Conservation (phyloP, 1,139 yeast species). For the Taphrina wiesneri region DNA sequence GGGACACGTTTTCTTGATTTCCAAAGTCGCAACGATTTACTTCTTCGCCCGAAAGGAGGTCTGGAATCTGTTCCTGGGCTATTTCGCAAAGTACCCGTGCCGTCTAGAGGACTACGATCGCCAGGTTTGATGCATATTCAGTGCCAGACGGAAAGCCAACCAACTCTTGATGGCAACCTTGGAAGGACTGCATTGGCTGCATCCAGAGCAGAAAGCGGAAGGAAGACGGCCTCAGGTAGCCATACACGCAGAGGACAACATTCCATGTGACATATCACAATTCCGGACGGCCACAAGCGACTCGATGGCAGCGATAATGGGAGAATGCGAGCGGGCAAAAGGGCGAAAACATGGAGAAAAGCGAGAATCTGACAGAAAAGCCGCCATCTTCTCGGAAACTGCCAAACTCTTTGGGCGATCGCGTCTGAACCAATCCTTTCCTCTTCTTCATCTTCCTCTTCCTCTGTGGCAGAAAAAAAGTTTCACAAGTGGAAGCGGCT, state of each 20-base stretch:
- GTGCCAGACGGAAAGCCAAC: too few relatives aligned
- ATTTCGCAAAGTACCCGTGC: too few relatives aligned
- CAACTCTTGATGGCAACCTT: too few relatives aligned
- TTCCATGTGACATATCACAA: not conserved
- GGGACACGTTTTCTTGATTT: too few relatives aligned
- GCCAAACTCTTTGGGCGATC: not conserved
- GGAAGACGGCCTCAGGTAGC: not conserved
- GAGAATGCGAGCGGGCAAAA: not conserved
- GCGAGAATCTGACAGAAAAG: not conserved
- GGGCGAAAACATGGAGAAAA: not conserved
- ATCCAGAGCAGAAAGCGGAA: not conserved
- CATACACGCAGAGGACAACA: not conserved
- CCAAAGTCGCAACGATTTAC: too few relatives aligned
- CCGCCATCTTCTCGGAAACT: not conserved
- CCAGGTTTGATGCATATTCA: too few relatives aligned
- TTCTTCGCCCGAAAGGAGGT: too few relatives aligned
- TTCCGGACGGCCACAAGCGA: not conserved
- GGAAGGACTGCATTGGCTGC: too few relatives aligned
- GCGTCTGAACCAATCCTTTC: not conserved
- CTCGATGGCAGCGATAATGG: too few relatives aligned
- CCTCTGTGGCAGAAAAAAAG: too few relatives aligned
- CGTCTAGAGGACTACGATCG: too few relatives aligned
- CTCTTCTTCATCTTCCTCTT: not conserved
- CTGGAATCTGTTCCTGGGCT: too few relatives aligned
- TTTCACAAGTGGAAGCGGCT: not conserved